These are phyloP conservation scores for Puya raimondii DNA, from an alignment of 176 grass and related monocot genomes.

Conservation along the genomic window DNA sequence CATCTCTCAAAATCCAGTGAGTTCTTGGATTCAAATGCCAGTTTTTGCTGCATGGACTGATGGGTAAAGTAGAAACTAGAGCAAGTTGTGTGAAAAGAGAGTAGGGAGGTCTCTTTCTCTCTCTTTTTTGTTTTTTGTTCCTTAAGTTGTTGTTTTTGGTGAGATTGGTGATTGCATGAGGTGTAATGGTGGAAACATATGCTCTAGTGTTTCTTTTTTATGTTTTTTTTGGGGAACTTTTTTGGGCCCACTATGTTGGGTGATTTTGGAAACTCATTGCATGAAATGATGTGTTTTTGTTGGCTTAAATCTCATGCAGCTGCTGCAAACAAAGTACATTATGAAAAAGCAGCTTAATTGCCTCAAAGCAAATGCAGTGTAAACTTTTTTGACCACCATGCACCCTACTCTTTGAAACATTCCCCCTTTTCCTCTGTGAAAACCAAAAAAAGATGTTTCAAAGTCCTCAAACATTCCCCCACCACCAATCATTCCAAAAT, in stretches of 20 bases:
- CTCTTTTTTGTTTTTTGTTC: constrained; percentile 5
- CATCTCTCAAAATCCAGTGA: background rate
- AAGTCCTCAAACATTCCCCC: constrained; percentile 26
- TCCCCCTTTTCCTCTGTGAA: constrained; percentile 25
- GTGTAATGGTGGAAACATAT: constrained; percentile 18
- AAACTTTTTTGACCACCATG: constrained; percentile 55
- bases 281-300: constrained; percentile 26
- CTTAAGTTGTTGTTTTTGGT: constrained; percentile 11
- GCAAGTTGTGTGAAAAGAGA: background rate
- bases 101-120: background rate
- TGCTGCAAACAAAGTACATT: constrained; percentile 4
- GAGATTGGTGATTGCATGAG: constrained; percentile 9
- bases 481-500: constrained; percentile 33
- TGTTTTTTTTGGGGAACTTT: constrained; percentile 21
- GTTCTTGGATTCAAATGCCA: constrained; percentile 48
- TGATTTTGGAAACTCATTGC: constrained; percentile 15
- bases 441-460: constrained; percentile 10
- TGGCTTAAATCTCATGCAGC: constrained; percentile 1
- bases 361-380: constrained; percentile 14
- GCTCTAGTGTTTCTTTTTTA: background rate
- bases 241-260: constrained; percentile 17
- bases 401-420: constrained; percentile 24
- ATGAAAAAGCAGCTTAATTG: constrained; percentile 14
- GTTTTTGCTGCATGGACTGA: constrained; percentile 73
- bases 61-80: constrained; percentile 17